These are phyloP conservation scores for Fusarium newnesense DNA, from an alignment of 2,329 filamentous ascomycete species.

Conservation along the genomic window DNA sequence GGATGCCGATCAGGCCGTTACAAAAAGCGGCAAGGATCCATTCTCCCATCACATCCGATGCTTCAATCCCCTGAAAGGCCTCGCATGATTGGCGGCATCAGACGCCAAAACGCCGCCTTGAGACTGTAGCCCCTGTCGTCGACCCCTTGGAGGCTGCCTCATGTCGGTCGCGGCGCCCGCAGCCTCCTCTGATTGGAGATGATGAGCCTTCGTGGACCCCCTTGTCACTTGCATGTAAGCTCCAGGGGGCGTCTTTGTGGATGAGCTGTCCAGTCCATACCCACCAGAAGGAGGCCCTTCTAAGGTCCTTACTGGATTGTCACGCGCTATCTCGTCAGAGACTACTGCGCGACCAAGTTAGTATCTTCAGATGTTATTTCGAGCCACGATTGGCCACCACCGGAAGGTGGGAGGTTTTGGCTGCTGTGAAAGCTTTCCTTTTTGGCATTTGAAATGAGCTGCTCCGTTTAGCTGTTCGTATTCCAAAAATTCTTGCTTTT, in stretches of 20 bases:
- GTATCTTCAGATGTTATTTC: slow-evolving; percentile 29
- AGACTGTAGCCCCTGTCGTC: slow-evolving; percentile 27
- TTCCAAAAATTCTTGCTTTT: slow-evolving; percentile 4
- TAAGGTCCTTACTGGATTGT: slow-evolving; percentile 37
- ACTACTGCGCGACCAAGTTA: slow-evolving; percentile 41
- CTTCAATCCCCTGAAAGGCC: slow-evolving; percentile 37
- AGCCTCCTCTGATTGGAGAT: slow-evolving; percentile 35
- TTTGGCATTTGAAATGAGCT: background rate
- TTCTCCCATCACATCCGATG: slow-evolving; percentile 32
- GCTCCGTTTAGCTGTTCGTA: slow-evolving; percentile 2
- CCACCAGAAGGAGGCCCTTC: slow-evolving; percentile 34
- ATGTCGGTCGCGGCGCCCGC: slow-evolving; percentile 40
- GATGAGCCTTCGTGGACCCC: slow-evolving; percentile 16
- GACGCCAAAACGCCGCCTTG: slow-evolving; percentile 35
- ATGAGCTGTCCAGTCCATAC: slow-evolving; percentile 29
- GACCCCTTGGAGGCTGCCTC: slow-evolving; percentile 35
- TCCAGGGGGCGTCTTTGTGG: slow-evolving; percentile 24
- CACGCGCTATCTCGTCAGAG: slow-evolving; percentile 38
- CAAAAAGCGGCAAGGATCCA: slow-evolving; percentile 37
- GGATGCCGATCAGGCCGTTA: slow-evolving; percentile 41
- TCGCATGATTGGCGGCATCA: slow-evolving; percentile 39
- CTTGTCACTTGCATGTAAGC: slow-evolving; percentile 31
- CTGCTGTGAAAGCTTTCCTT: slow-evolving; percentile 3
- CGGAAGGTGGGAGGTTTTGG: slow-evolving; percentile 12
- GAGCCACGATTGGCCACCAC: slow-evolving; percentile 32